Evolutionary conservation across 768 basidiomycete genomes (phyloP), one percentile per base, ranked within the genome.

Genomic region (Xerocomus brunneocitrinus): DNA sequence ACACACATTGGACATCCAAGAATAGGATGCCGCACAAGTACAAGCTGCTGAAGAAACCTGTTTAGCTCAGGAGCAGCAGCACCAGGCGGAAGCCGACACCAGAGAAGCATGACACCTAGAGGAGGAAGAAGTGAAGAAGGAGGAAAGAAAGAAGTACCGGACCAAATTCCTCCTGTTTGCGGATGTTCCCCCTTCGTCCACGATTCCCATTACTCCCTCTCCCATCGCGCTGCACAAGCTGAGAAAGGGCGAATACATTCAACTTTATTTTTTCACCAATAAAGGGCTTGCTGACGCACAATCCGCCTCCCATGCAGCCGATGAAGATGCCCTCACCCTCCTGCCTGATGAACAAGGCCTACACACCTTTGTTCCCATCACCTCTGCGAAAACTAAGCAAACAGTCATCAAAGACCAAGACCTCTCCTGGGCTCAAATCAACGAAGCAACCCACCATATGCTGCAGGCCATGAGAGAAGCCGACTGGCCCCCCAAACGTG

Each of bases 221-320:
- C 38, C 46, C 0, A 39, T 39, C 4, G 48, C 52, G 2, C 1
- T 53, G 1, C 27, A 24, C 5, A 43, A 44, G 7, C 42, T 56
- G 4, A 13, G 47, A 5, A 48, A 42, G 5, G 50, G 51, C 2
- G 35, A 49, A 3, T 53, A 53, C 8, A 5, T 46, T 0, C 35
- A 30, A 0, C 25, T 57, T 1, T 49, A 50, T 30, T 50, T 39
- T 28, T 57, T 40, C 12, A 57, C 48, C 13, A 56, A 56, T 47
- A 47, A 48, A 25, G 50, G 55, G 0, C 34, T 56, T 0, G 41
- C 46, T 1, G 41, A 56, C 2, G 55, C 47, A 0, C 13, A 52
- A 27, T n/a, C 9, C 3, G 10, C 8, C 0, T 47, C 46, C 14
- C 25, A 14, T 3, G 19, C 46, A 1, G 1, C 10, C 1, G 27